Evolutionary conservation across 768 basidiomycete genomes (phyloP).

Genomic region (Phanerodontia chrysosporium): DNA sequence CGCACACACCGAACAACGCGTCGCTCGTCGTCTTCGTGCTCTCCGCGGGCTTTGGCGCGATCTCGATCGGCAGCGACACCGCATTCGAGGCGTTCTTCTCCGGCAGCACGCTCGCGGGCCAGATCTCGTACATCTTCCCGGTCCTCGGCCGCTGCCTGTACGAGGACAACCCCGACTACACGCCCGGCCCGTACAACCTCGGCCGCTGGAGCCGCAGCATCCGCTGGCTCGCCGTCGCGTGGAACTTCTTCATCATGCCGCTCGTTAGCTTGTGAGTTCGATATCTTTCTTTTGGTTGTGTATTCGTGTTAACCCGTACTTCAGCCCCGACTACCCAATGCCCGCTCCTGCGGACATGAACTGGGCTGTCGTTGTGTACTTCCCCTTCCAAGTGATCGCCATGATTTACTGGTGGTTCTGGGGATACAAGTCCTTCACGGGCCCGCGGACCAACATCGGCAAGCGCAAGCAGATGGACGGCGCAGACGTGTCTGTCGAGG

Average conservation of each 20-base stretch:
- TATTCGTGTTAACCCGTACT: neutral
- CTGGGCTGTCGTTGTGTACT: constrained; percentile 16
- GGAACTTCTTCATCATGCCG: constrained; percentile 21
- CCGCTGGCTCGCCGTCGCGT: constrained; percentile 16
- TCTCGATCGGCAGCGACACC: constrained; percentile 14
- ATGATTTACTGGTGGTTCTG: constrained; percentile 17
- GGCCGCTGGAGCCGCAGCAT: constrained; percentile 15
- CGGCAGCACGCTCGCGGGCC: constrained; percentile 12
- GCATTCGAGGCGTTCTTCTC: constrained; percentile 18
- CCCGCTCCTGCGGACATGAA: constrained; percentile 16
- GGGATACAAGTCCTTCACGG: constrained; percentile 16
- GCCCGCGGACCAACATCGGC: constrained; percentile 12
- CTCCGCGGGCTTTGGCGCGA: constrained; percentile 15
- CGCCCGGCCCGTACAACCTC: constrained; percentile 20
- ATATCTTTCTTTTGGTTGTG: neutral
- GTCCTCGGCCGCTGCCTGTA: constrained; percentile 16
- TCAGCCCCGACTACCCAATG: constrained; percentile 14
- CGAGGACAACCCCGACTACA: constrained; percentile 16
- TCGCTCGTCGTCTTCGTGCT: constrained; percentile 13
- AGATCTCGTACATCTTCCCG: constrained; percentile 16
- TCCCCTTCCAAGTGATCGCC: constrained; percentile 16
- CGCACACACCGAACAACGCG: constrained; percentile 18
- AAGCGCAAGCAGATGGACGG: neutral
- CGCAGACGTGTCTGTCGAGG: neutral
- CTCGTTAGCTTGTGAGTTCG: constrained; percentile 17